Evolutionary conservation across 176 grass and related monocot genomes (phyloP).

Genomic region (Phyllostachys edulis): DNA sequence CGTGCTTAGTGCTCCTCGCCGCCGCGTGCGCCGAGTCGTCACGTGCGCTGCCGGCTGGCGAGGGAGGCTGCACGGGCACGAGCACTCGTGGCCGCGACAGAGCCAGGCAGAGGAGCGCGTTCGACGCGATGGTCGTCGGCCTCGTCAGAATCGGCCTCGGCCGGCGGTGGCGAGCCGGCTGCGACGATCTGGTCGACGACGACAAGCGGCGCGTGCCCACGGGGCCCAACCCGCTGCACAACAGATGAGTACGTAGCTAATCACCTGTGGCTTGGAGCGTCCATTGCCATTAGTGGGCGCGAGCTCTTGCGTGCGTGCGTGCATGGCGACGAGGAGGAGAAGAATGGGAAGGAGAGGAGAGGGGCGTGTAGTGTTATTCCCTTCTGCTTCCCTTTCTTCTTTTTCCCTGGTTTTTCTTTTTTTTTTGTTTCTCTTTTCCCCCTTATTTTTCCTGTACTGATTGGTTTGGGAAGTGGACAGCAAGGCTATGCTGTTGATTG

Average conservation of each 20-base stretch:
- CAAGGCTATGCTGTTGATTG: constrained; percentile 49
- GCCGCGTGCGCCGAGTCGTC: constrained; percentile 30
- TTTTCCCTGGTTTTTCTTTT: neutral
- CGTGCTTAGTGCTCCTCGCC: constrained; percentile 44
- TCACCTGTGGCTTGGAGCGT: neutral
- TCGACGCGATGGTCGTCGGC: constrained; percentile 39
- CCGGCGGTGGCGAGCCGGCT: constrained; percentile 42
- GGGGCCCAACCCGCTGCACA: constrained; percentile 77
- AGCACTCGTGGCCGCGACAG: no score
- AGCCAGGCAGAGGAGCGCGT: neutral
- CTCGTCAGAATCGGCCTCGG: constrained; percentile 42
- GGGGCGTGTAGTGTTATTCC: constrained; percentile 34
- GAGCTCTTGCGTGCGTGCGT: neutral
- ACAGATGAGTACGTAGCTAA: constrained; percentile 41
- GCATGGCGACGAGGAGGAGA: constrained; percentile 34
- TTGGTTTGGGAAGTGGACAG: constrained; percentile 50
- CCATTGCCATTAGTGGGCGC: neutral
- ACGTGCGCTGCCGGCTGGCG: neutral
- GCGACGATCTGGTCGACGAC: constrained; percentile 32
- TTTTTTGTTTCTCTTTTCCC: neutral
- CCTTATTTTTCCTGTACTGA: constrained; percentile 1
- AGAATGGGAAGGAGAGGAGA: constrained; percentile 59
- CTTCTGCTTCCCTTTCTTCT: constrained; percentile 75
- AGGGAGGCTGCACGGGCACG: neutral
- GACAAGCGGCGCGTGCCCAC: constrained; percentile 73